These are phyloP conservation scores for Trichoderma reesei DNA, from an alignment of 495 filamentous ascomycete species.

Conservation along the genomic window DNA sequence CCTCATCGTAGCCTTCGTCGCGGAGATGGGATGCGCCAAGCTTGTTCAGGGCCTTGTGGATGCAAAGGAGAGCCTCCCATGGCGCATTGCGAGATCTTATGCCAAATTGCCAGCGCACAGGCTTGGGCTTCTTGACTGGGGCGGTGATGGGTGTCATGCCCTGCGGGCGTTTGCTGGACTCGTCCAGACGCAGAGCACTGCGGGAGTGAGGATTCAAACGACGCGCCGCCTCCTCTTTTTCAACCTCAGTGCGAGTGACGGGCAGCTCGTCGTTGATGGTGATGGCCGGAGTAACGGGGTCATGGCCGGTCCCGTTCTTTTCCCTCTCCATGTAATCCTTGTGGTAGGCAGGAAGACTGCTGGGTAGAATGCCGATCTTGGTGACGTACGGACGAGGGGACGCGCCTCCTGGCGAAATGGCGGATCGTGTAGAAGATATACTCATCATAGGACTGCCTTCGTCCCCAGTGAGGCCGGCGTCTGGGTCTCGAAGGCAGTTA, in stretches of 20 bases:
- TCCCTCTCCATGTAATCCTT: conserved; percentile 75
- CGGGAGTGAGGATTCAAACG: conserved; percentile 74
- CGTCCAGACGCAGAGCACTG: conserved; percentile 46
- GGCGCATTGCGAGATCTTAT: conserved; percentile 90
- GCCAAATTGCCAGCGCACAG: conserved; percentile 93
- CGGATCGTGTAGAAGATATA: conserved; percentile 35
- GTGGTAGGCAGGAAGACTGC: conserved; percentile 81
- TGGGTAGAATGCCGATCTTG: conserved; percentile 83
- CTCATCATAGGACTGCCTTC: conserved; percentile 25
- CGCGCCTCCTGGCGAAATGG: conserved; percentile 32
- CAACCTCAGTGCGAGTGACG: conserved; percentile 50
- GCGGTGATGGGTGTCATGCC: conserved; percentile 46
- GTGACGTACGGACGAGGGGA: conserved; percentile 52
- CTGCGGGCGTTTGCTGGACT: conserved; percentile 56
- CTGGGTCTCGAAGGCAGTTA: conserved; percentile 15
- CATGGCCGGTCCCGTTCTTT: conserved; percentile 31
- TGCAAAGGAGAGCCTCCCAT: conserved; percentile 83
- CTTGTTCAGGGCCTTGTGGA: conserved; percentile 80
- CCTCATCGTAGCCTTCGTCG: conserved; percentile 43
- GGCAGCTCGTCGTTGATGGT: conserved; percentile 40
- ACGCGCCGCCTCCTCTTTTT: conserved; percentile 64
- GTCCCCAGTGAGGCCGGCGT: conserved; percentile 2
- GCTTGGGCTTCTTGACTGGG: conserved; percentile 52
- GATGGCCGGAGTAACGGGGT: conserved; percentile 20
- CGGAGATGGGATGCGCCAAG: conserved; percentile 80